These are phyloP conservation scores for Brasilioporus rufonigricans DNA, from an alignment of 768 basidiomycete genomes.

Conservation along the genomic window DNA sequence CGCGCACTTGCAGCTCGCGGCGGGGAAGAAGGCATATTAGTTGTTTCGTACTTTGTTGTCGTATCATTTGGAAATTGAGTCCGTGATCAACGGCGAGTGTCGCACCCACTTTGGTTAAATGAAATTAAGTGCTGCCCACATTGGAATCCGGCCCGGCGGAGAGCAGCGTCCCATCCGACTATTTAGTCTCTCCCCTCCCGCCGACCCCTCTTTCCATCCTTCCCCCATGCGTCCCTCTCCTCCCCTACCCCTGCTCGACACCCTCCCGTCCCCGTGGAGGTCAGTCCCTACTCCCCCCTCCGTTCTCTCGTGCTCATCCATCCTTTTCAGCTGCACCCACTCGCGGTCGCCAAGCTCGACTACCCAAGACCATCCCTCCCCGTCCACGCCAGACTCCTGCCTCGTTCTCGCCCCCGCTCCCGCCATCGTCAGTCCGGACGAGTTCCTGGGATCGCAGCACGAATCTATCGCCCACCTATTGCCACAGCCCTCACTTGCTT, in stretches of 20 bases:
- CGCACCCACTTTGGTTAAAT: too few species aligned
- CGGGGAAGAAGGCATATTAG: constrained; percentile 74
- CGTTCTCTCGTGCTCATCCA: background rate
- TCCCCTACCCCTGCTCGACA: constrained; percentile 19
- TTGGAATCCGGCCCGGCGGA: constrained; percentile 10
- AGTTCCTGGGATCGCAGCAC: background rate
- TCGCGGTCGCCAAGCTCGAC: constrained; percentile 18
- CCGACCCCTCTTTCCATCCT: background rate
- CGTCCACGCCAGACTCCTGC: constrained; percentile 20
- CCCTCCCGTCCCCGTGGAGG: too few species aligned
- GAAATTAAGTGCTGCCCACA: background rate
- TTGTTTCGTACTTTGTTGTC: background rate
- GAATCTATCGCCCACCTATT: too few species aligned
- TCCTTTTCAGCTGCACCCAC: background rate
- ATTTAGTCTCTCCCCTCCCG: background rate
- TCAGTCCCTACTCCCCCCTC: constrained; percentile 7
- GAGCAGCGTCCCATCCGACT: too few species aligned
- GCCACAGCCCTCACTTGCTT: too few species aligned
- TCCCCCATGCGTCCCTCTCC: background rate
- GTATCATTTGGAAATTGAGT: background rate
- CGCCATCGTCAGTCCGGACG: constrained; percentile 13
- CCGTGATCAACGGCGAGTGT: too few species aligned
- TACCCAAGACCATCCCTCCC: too few species aligned
- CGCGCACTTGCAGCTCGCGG: constrained; percentile 81
- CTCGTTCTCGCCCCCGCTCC: constrained; percentile 4